Conservation (phyloP, 2,329 filamentous ascomycete genomes). For the Colletotrichum noveboracense region DNA sequence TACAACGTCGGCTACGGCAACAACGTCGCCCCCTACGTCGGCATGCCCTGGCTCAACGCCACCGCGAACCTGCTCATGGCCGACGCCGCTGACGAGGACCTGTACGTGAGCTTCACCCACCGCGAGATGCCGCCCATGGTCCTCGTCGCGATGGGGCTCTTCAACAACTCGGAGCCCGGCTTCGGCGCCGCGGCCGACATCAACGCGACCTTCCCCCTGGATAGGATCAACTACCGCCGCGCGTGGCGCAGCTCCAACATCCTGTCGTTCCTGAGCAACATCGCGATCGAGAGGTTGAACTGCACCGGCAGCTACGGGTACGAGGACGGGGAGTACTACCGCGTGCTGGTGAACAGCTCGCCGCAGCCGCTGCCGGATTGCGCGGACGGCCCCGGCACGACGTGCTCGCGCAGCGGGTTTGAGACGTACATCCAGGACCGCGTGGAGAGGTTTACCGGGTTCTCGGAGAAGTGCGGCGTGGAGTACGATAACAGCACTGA, state of each 20-base stretch:
- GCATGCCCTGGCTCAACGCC: slow-evolving; percentile 71
- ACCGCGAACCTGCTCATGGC: slow-evolving; percentile 56
- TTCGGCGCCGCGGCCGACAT: slow-evolving; percentile 44
- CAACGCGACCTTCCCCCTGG: slow-evolving; percentile 69
- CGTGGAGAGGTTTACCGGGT: slow-evolving; percentile 42
- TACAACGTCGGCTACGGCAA: slow-evolving; percentile 72
- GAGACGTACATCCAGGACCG: slow-evolving; percentile 42
- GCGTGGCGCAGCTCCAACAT: slow-evolving; percentile 68
- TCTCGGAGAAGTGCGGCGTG: slow-evolving; percentile 42
- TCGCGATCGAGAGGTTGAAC: slow-evolving; percentile 69
- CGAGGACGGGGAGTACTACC: slow-evolving; percentile 54
- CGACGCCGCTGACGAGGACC: slow-evolving; percentile 51
- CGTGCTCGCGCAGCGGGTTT: slow-evolving; percentile 45
- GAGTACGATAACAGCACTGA: slow-evolving; percentile 40
- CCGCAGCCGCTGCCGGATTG: slow-evolving; percentile 47
- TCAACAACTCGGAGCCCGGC: slow-evolving; percentile 69
- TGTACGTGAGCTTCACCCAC: slow-evolving; percentile 73
- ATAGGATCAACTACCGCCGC: slow-evolving; percentile 66
- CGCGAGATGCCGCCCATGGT: slow-evolving; percentile 72
- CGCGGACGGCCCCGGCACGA: slow-evolving; percentile 47
- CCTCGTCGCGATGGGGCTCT: slow-evolving; percentile 70
- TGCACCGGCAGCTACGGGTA: slow-evolving; percentile 63
- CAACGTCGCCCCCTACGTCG: slow-evolving; percentile 59
- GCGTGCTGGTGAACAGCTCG: slow-evolving; percentile 48
- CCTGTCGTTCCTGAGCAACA: slow-evolving; percentile 69